Evolutionary conservation across 805 yeast species (phyloP), one percentile per base, ranked within the genome.

Genomic region (Metahyphopichia silvanorum): DNA sequence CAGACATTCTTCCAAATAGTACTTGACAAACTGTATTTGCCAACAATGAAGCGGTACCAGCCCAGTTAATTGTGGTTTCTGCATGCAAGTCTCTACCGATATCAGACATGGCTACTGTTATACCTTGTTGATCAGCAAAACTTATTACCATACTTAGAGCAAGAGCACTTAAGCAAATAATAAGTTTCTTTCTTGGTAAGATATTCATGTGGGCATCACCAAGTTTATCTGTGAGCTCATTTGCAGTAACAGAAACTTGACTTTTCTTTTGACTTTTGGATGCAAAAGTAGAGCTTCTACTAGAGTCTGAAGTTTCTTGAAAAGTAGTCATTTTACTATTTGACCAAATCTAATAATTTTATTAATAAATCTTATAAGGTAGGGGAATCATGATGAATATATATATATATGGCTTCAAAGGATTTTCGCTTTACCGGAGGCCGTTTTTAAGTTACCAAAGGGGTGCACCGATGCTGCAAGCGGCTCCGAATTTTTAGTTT

Each of bases 11-110:
- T 1, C 82, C 82, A 30, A 70, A 64, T 8, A 75, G 46, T 4
- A 74, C 73, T 43, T 76, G 80, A 39, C 74, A 72, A 5, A 66
- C 63, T 29, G 76, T 63, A 31, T 67, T 68, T 5, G 79, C 76
- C 31, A 77, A 65, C 18, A 74, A 51, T 11, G 69, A 51, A 2
- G 79, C 69, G 0, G 82, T 70, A 10, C 79, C 79, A 0, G 77
- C 79, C 82, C 83, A 77, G 29, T 75, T 66, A 27, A 76, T 72
- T 1, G 77, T 66, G 13, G 55, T 55, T 25, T 62, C 57, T 2
- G 77, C 74, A 29, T 71, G 35, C 28, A 76, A 52, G 20, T 67
- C 77, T 17, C 57, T 46, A 6, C 73, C 76, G 22, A 76, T 74
- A n/a, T 46, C 37, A 2, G 80, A 65, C 21, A 73, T 61, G 2